A percentile compares a stretch with the other conserved stretches of the same genome.
phyloP scores from a whole-genome alignment of 352 stramenopile genomes.

The Pseudoperonospora humuli region DNA sequence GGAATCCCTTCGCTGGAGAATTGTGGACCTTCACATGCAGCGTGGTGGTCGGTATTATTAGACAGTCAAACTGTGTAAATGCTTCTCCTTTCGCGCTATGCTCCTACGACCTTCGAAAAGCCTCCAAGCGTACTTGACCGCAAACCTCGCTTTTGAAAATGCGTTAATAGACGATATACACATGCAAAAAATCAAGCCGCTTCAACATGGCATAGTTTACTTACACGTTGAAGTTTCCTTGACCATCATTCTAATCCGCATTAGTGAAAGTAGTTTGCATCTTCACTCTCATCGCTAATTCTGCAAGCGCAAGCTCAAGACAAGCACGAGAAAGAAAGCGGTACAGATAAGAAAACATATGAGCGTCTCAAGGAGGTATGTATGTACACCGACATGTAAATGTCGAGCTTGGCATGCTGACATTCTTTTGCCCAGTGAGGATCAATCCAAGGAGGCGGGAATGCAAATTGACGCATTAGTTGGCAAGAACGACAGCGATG shows the following conservation, averaged over 20 bases:
- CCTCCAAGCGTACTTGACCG: too few species aligned
- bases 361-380: slow-evolving; percentile 15
- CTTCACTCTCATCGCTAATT: slow-evolving; percentile 7
- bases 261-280: neutral
- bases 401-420: neutral
- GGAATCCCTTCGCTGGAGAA: slow-evolving; percentile 74
- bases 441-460: slow-evolving; percentile 9
- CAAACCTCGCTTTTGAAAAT: too few species aligned
- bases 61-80: too few species aligned
- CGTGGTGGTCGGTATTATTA: slow-evolving; percentile 76
- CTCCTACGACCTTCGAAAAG: too few species aligned
- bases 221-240: slow-evolving; percentile 20
- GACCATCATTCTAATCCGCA: slow-evolving; percentile 31
- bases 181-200: slow-evolving; percentile 4
- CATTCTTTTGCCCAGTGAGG: slow-evolving; percentile 12
- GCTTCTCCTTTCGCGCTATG: too few species aligned
- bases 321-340: neutral
- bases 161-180: slow-evolving; percentile 29
- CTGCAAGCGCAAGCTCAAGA: neutral
- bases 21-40: slow-evolving; percentile 85
- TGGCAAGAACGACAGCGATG: slow-evolving; percentile 29
- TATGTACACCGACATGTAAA: neutral
- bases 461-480: slow-evolving; percentile 23
- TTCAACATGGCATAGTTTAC: slow-evolving; percentile 14
- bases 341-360: slow-evolving; percentile 2